phyloP scores from a whole-genome alignment of 805 yeast genomes.

The Ogataea paradorogensis region DNA sequence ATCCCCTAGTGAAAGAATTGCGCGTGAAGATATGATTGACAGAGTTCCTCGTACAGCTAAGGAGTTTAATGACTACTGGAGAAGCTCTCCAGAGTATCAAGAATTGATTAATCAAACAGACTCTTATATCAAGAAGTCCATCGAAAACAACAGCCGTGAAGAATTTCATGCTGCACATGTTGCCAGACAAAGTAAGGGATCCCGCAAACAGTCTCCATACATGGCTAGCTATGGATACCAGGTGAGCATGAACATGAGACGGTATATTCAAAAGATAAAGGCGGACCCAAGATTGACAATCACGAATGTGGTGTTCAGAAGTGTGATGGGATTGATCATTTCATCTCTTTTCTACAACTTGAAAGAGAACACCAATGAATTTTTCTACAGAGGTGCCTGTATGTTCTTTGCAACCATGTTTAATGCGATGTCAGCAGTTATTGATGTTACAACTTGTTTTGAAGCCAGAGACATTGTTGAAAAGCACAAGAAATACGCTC shows the following conservation, averaged over 20 bases:
- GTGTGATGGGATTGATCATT: slow-evolving; percentile 51
- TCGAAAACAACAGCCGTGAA: slow-evolving; percentile 1
- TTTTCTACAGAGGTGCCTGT: slow-evolving; percentile 58
- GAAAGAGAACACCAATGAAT: slow-evolving; percentile 39
- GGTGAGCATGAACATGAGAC: slow-evolving; percentile 41
- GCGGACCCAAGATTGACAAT: slow-evolving; percentile 50
- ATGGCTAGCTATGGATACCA: slow-evolving; percentile 52
- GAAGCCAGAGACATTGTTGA: slow-evolving; percentile 58
- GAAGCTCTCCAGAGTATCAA: slow-evolving; percentile 30
- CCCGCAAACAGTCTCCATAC: slow-evolving; percentile 50
- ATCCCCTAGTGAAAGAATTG: slow-evolving; percentile 29
- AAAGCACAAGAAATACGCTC: slow-evolving; percentile 54
- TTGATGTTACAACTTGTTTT: slow-evolving; percentile 54
- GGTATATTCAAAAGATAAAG: slow-evolving; percentile 48
- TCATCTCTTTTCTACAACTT: slow-evolving; percentile 59
- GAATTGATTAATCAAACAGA: slow-evolving; percentile 36
- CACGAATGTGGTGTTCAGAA: slow-evolving; percentile 42
- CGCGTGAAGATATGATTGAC: slow-evolving; percentile 32
- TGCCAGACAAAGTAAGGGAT: slow-evolving; percentile 50
- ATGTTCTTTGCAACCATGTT: slow-evolving; percentile 66
- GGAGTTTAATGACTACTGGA: slow-evolving; percentile 41
- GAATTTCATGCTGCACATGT: slow-evolving; percentile 27
- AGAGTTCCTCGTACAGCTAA: slow-evolving; percentile 36
- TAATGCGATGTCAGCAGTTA: slow-evolving; percentile 57
- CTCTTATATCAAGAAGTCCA: slow-evolving; percentile 18